phyloP scores from a whole-genome alignment of 495 filamentous ascomycete species.

The Hypomontagnella monticulosa region DNA sequence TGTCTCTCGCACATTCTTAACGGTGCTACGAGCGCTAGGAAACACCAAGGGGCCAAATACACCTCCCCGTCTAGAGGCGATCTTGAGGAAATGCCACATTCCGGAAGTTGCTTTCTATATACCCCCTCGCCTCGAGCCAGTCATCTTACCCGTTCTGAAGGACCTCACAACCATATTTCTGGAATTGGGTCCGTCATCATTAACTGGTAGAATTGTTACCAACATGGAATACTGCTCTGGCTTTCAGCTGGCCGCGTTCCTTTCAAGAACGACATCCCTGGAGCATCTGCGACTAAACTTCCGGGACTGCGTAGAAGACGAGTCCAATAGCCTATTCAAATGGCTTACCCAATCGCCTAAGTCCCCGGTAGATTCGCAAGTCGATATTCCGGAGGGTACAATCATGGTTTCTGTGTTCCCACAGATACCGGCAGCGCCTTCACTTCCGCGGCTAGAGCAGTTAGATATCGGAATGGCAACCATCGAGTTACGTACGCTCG shows the following conservation, averaged over 20 bases:
- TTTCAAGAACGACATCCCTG: constrained; percentile 38
- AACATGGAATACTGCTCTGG: neutral
- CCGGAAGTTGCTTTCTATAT: constrained; percentile 49
- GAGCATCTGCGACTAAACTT: constrained; percentile 49
- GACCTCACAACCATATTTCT: constrained; percentile 53
- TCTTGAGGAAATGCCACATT: constrained; percentile 41
- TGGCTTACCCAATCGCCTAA: constrained; percentile 31
- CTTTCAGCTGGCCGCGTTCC: constrained; percentile 36
- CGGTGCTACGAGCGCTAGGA: constrained; percentile 47
- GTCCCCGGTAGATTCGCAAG: neutral
- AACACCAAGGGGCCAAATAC: constrained; percentile 27
- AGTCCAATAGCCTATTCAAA: constrained; percentile 24
- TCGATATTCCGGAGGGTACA: neutral
- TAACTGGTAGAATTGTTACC: neutral
- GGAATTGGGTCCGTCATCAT: constrained; percentile 27
- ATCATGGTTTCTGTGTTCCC: constrained; percentile 1
- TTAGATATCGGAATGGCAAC: constrained; percentile 53
- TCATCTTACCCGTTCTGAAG: constrained; percentile 42
- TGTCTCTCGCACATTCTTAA: constrained; percentile 36
- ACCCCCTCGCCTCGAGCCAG: constrained; percentile 41
- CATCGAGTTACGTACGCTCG: constrained; percentile 22
- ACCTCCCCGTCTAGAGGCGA: constrained; percentile 49
- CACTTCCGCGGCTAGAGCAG: constrained; percentile 42
- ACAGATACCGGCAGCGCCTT: constrained; percentile 11
- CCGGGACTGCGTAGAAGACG: neutral